Evolutionary conservation across 2,329 filamentous ascomycete species (phyloP).

Genomic region (Biscogniauxia marginata): DNA sequence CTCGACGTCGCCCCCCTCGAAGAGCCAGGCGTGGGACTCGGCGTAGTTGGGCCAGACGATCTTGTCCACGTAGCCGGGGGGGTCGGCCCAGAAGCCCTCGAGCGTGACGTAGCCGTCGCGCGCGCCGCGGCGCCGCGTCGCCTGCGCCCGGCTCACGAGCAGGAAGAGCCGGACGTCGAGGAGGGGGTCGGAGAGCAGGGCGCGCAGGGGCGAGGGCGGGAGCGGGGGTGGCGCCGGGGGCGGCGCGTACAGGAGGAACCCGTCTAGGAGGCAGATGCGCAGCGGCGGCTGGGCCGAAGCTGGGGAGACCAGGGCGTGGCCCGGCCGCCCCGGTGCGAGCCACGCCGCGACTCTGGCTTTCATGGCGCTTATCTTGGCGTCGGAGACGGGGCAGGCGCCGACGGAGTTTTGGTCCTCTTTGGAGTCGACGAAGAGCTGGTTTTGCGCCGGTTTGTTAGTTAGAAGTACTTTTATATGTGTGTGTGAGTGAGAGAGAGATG

Average conservation of each 20-base stretch:
- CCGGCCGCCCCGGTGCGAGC: slow-evolving; percentile 43
- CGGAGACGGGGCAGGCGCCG: slow-evolving; percentile 52
- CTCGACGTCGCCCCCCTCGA: slow-evolving; percentile 67
- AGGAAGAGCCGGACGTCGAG: slow-evolving; percentile 81
- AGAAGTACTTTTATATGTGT: slow-evolving; percentile 27
- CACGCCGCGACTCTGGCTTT: slow-evolving; percentile 48
- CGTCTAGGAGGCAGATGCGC: slow-evolving; percentile 75
- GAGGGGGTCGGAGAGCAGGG: slow-evolving; percentile 47
- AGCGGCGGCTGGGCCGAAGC: slow-evolving; percentile 31
- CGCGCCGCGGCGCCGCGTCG: slow-evolving; percentile 64
- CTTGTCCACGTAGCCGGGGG: slow-evolving; percentile 88
- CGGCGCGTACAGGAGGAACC: slow-evolving; percentile 77
- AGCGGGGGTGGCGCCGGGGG: background rate
- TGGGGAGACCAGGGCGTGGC: slow-evolving; percentile 32
- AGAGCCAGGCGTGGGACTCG: slow-evolving; percentile 76
- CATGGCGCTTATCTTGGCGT: slow-evolving; percentile 44
- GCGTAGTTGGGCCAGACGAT: slow-evolving; percentile 97
- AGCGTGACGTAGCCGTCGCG: slow-evolving; percentile 76
- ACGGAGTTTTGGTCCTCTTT: slow-evolving; percentile 64
- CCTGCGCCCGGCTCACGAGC: slow-evolving; percentile 62
- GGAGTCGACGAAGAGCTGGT: slow-evolving; percentile 49
- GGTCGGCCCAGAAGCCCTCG: slow-evolving; percentile 93
- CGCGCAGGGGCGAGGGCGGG: background rate
- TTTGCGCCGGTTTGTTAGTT: slow-evolving; percentile 5
- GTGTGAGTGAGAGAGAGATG: slow-evolving; percentile 17